Evolutionary conservation across 2,329 filamentous ascomycete genomes (phyloP).

Genomic region (Colletotrichum echinochloae): DNA sequence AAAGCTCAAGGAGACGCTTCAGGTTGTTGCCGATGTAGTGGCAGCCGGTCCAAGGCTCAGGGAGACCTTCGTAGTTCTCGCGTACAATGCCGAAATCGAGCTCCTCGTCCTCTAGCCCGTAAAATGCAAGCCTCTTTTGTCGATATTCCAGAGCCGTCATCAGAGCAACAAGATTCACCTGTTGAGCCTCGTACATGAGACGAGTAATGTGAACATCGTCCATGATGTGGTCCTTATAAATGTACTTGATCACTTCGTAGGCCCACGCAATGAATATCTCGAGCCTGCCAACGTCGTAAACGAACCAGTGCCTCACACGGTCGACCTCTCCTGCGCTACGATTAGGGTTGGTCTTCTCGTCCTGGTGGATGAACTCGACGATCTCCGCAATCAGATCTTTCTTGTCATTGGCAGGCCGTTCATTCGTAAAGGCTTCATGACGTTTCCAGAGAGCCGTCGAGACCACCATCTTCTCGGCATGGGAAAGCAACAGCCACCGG

Average conservation of each 20-base stretch:
- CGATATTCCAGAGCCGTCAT: constrained; percentile 78
- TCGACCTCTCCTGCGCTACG: constrained; percentile 78
- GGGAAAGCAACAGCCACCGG: constrained; percentile 85
- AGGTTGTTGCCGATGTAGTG: constrained; percentile 70
- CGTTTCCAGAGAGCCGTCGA: constrained; percentile 83
- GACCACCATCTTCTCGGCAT: constrained; percentile 90
- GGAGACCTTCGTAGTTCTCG: constrained; percentile 74
- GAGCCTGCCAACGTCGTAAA: constrained; percentile 78
- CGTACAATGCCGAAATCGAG: constrained; percentile 74
- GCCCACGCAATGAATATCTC: constrained; percentile 84
- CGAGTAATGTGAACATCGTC: constrained; percentile 66
- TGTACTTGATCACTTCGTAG: constrained; percentile 79
- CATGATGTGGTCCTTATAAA: constrained; percentile 71
- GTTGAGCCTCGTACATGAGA: constrained; percentile 75
- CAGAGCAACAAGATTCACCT: constrained; percentile 76
- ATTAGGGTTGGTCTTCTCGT: constrained; percentile 77
- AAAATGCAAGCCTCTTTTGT: constrained; percentile 73
- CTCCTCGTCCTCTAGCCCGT: constrained; percentile 77
- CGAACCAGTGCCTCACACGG: constrained; percentile 86
- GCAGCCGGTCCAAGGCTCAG: constrained; percentile 88
- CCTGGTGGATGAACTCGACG: constrained; percentile 80
- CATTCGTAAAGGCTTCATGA: constrained; percentile 77
- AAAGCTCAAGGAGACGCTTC: constrained; percentile 70
- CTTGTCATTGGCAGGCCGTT: constrained; percentile 69
- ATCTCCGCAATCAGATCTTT: constrained; percentile 80